phyloP scores from a whole-genome alignment of 371 early-diverging fungal genomes.

The Saksenaea oblongispora region DNA sequence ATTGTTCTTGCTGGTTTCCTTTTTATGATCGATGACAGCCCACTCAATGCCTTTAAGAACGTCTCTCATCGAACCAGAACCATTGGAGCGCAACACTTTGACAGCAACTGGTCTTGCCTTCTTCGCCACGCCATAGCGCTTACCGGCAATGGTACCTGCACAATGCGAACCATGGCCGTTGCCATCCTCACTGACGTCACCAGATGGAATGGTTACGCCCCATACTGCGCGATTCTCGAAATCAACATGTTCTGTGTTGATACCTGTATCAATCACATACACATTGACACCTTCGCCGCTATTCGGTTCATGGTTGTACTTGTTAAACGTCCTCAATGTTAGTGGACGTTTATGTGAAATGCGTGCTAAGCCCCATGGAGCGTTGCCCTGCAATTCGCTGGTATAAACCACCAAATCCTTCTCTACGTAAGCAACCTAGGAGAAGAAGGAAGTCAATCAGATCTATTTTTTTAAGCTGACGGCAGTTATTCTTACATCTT shows the following conservation, averaged over 20 bases:
- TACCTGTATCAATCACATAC: constrained; percentile 90
- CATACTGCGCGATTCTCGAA: constrained; percentile 85
- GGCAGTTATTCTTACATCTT: constrained; percentile 27
- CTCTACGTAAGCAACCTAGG: constrained; percentile 81
- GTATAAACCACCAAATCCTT: constrained; percentile 78
- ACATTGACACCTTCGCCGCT: constrained; percentile 84
- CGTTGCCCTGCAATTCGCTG: constrained; percentile 59
- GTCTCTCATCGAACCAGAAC: constrained; percentile 76
- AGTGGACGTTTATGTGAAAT: constrained; percentile 73
- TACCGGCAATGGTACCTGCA: constrained; percentile 89
- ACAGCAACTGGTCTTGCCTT: constrained; percentile 88
- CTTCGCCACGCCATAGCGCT: constrained; percentile 87
- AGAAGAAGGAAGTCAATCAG: neutral
- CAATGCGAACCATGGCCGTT: constrained; percentile 94
- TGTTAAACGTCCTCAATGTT: constrained; percentile 62
- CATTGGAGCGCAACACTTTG: constrained; percentile 85
- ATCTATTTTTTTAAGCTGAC: neutral
- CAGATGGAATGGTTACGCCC: constrained; percentile 72
- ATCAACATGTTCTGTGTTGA: constrained; percentile 78
- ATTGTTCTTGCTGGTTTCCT: constrained; percentile 44
- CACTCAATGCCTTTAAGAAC: constrained; percentile 73
- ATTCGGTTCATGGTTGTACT: constrained; percentile 68
- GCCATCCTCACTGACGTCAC: constrained; percentile 77
- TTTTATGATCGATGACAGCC: constrained; percentile 52
- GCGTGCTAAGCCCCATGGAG: constrained; percentile 91